These are phyloP conservation scores for Exserohilum rostratum DNA, from an alignment of 2,329 filamentous ascomycete genomes.

Conservation along the genomic window DNA sequence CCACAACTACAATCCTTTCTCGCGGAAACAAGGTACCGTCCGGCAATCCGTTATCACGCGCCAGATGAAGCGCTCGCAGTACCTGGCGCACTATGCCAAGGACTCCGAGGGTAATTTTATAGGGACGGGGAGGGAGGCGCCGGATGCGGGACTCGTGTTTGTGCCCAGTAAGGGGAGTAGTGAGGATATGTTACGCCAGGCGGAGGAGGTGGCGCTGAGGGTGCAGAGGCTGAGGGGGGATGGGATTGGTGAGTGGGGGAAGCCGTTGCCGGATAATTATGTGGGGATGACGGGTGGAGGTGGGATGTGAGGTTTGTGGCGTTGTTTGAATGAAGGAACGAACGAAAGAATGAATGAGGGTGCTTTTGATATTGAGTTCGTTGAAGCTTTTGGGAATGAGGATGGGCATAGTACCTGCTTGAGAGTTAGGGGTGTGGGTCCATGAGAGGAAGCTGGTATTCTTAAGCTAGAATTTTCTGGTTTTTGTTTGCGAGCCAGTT, in stretches of 20 bases:
- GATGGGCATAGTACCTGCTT: no score
- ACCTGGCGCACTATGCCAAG: slow-evolving; percentile 39
- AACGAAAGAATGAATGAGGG: neutral
- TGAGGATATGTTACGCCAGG: slow-evolving; percentile 36
- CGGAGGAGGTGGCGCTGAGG: slow-evolving; percentile 32
- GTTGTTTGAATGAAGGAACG: no score
- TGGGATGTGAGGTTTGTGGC: neutral
- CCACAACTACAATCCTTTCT: slow-evolving; percentile 23
- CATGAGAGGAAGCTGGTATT: no score
- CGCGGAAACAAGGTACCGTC: slow-evolving; percentile 10
- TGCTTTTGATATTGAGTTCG: no score
- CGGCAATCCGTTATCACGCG: slow-evolving; percentile 9
- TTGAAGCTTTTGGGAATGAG: no score
- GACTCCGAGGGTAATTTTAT: slow-evolving; percentile 37
- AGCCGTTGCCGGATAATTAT: neutral
- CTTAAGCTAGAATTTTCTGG: no score
- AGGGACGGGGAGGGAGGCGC: slow-evolving; percentile 29
- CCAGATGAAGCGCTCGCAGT: slow-evolving; percentile 30
- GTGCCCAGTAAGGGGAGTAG: slow-evolving; percentile 36
- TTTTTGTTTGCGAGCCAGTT: no score
- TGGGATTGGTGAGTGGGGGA: slow-evolving; percentile 17
- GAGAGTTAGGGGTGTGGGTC: no score
- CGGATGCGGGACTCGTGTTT: slow-evolving; percentile 36
- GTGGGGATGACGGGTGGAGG: neutral
- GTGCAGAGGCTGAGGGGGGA: slow-evolving; percentile 18